Evolutionary conservation across 371 early-diverging fungal species (phyloP).

Genomic region (Thermomucor indicae-seudaticae): DNA sequence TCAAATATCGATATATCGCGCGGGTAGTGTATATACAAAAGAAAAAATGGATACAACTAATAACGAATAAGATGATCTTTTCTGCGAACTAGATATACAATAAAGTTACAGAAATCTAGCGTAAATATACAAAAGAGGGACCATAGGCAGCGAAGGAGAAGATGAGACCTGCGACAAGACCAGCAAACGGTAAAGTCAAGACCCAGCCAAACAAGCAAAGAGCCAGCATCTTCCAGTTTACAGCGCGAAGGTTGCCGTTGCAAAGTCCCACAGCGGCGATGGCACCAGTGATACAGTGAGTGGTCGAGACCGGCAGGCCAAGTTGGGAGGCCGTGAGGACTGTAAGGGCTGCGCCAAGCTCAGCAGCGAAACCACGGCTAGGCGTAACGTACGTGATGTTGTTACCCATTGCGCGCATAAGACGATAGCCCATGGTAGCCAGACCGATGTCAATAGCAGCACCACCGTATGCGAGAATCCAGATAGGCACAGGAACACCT

Average conservation of each 20-base stretch:
- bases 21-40: too few relatives aligned
- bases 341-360: constrained; percentile 78
- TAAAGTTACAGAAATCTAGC: constrained; percentile 2
- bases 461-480: constrained; percentile 79
- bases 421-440: constrained; percentile 62
- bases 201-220: constrained; percentile 75
- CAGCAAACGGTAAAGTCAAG: constrained; percentile 77
- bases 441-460: constrained; percentile 80
- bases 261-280: constrained; percentile 81
- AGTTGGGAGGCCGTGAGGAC: constrained; percentile 81
- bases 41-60: too few relatives aligned
- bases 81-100: too few relatives aligned
- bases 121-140: constrained; percentile 29
- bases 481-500: constrained; percentile 61
- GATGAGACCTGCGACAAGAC: constrained; percentile 61
- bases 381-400: constrained; percentile 85
- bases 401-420: constrained; percentile 79
- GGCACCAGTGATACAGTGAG: constrained; percentile 87
- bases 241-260: constrained; percentile 63
- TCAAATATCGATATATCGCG: too few relatives aligned
- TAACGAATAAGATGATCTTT: too few relatives aligned
- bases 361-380: constrained; percentile 80
- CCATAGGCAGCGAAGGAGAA: constrained; percentile 63
- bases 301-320: constrained; percentile 83
- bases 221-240: constrained; percentile 81